These are phyloP conservation scores for Trypanosoma lewisi DNA, from an alignment of 208 protist genomes.

Conservation along the genomic window DNA sequence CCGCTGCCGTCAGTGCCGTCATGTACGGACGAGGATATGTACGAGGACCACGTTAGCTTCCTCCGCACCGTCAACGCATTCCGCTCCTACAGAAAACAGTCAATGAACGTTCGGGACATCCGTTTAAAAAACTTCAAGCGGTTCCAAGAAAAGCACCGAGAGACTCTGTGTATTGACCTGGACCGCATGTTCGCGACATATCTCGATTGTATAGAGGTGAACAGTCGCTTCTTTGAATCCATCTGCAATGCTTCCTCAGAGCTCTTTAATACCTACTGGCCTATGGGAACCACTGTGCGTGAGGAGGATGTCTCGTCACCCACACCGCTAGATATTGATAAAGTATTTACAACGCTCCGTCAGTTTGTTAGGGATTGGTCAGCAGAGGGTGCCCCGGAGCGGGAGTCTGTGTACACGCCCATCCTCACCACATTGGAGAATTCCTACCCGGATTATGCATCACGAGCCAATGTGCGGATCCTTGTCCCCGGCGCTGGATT, in stretches of 20 bases:
- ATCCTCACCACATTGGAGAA: slow-evolving; percentile 82
- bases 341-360: slow-evolving; percentile 94
- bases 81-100: slow-evolving; percentile 70
- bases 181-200: slow-evolving; percentile 79
- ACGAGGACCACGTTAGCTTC: slow-evolving; percentile 86
- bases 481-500: slow-evolving; percentile 90
- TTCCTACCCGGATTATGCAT: slow-evolving; percentile 64
- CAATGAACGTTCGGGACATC: slow-evolving; percentile 65
- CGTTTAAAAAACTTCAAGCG: slow-evolving; percentile 78
- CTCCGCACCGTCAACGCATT: slow-evolving; percentile 83
- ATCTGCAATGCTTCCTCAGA: slow-evolving; percentile 81
- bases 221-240: slow-evolving; percentile 80
- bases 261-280: slow-evolving; percentile 91
- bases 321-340: slow-evolving; percentile 90
- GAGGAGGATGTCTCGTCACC: slow-evolving; percentile 74
- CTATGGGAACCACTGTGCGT: slow-evolving; percentile 63
- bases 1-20: background rate
- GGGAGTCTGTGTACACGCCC: slow-evolving; percentile 87
- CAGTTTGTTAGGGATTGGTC: slow-evolving; percentile 97
- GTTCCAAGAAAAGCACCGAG: slow-evolving; percentile 67
- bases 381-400: slow-evolving; percentile 86
- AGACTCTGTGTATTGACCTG: slow-evolving; percentile 74
- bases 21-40: slow-evolving; percentile 62
- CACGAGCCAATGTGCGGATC: slow-evolving; percentile 58
- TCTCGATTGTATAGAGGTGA: slow-evolving; percentile 72